A percentile compares a stretch with the other conserved stretches of the same genome.
These are phyloP conservation scores for Penicillium oxalicum DNA, from an alignment of 2,329 filamentous ascomycete species.

Conservation along the genomic window DNA sequence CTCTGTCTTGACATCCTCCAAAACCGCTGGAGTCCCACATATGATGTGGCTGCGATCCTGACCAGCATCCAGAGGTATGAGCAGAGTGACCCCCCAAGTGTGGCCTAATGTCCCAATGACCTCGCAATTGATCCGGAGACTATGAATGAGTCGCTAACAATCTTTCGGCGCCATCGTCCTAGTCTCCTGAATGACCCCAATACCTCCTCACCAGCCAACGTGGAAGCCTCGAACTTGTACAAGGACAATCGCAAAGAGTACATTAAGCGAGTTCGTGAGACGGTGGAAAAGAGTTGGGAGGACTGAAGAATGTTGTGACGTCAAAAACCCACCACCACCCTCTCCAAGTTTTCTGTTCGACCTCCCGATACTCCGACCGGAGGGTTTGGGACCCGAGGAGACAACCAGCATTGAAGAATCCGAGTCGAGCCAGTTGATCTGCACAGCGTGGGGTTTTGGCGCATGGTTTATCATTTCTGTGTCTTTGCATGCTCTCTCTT, in stretches of 20 bases:
- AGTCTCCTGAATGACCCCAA: constrained; percentile 97
- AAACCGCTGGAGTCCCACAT: constrained; percentile 97
- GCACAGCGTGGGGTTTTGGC: constrained; percentile 42
- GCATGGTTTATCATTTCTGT: constrained; percentile 26
- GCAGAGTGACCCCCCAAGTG: too few relatives aligned
- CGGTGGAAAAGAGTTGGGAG: constrained; percentile 99
- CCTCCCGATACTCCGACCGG: constrained; percentile 1
- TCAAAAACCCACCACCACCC: neutral
- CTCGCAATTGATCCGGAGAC: neutral
- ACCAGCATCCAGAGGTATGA: constrained; percentile 92
- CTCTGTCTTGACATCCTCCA: constrained; percentile 94
- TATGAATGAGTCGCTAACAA: neutral
- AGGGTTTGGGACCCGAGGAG: constrained; percentile 10
- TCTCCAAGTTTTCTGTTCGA: neutral
- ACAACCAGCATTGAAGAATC: constrained; percentile 7
- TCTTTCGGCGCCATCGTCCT: neutral
- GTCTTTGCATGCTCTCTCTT: neutral
- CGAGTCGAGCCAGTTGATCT: constrained; percentile 25
- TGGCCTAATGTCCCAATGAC: neutral
- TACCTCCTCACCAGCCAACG: constrained; percentile 95
- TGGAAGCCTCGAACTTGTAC: constrained; percentile 96
- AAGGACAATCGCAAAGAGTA: constrained; percentile 98
- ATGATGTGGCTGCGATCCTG: constrained; percentile 93
- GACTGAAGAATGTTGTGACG: constrained; percentile 49
- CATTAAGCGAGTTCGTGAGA: constrained; percentile 88